These are phyloP conservation scores for Halenospora varia DNA, from an alignment of 495 filamentous ascomycete species.

Conservation along the genomic window DNA sequence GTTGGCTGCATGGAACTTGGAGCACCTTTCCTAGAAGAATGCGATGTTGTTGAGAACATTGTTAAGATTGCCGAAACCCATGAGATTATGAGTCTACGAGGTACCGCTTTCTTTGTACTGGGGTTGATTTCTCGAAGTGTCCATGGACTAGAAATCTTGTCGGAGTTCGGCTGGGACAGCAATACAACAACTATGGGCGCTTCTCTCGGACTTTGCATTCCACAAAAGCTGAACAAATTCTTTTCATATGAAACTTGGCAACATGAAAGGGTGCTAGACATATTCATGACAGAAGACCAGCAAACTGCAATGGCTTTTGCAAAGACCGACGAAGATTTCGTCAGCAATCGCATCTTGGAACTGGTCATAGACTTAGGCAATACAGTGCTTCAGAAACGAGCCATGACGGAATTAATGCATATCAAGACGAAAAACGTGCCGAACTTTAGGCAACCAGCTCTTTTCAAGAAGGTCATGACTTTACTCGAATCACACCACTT, in stretches of 20 bases:
- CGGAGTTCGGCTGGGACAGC: slow-evolving; percentile 85
- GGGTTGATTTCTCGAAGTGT: slow-evolving; percentile 88
- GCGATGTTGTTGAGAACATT: slow-evolving; percentile 79
- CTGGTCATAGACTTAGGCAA: slow-evolving; percentile 85
- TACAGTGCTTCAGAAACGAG: slow-evolving; percentile 76
- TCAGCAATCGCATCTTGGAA: slow-evolving; percentile 69
- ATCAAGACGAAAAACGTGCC: slow-evolving; percentile 49
- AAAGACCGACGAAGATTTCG: slow-evolving; percentile 57
- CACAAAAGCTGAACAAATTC: slow-evolving; percentile 68
- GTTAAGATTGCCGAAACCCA: slow-evolving; percentile 82
- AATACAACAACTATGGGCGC: slow-evolving; percentile 79
- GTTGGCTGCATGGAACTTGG: slow-evolving; percentile 98
- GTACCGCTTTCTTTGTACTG: slow-evolving; percentile 93
- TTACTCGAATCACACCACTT: slow-evolving; percentile 91
- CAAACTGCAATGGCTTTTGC: slow-evolving; percentile 32
- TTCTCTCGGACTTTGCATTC: slow-evolving; percentile 83
- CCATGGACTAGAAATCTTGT: slow-evolving; percentile 86
- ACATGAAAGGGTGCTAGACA: slow-evolving; percentile 39
- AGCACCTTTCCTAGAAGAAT: slow-evolving; percentile 83
- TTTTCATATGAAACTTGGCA: slow-evolving; percentile 55
- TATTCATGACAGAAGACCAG: slow-evolving; percentile 35
- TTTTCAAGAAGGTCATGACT: slow-evolving; percentile 80
- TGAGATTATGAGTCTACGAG: slow-evolving; percentile 84
- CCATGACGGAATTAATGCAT: slow-evolving; percentile 66
- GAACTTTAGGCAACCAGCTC: slow-evolving; percentile 65